Conservation (phyloP, 148 eudicot species). For the Nyssa sinensis region DNA sequence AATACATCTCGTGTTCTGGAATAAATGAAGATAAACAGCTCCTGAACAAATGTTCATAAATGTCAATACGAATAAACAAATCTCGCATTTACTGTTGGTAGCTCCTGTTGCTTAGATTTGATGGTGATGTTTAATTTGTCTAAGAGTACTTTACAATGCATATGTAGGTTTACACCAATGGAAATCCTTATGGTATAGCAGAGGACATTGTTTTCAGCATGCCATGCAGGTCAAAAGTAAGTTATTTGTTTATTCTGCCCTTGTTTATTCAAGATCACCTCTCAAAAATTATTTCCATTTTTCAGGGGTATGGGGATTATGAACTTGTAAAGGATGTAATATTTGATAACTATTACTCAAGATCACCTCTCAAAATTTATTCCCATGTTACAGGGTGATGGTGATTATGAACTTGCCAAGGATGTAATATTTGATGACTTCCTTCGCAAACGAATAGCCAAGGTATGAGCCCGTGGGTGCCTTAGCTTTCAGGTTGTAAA, state of each 20-base stretch:
- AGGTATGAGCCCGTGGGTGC: conserved; percentile 35
- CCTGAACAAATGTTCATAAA: too few species aligned
- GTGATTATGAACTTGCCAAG: conserved; percentile 91
- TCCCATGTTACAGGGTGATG: conserved; percentile 62
- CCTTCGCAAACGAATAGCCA: conserved; percentile 61
- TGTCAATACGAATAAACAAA: neutral
- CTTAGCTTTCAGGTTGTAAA: neutral
- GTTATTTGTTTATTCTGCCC: neutral
- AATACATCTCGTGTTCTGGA: neutral
- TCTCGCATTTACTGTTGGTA: neutral
- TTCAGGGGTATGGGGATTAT: conserved; percentile 94
- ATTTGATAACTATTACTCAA: conserved; percentile 51
- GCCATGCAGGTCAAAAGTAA: conserved; percentile 97
- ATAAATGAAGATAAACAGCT: neutral
- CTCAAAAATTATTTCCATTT: conserved; percentile 1
- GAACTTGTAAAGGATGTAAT: conserved; percentile 86
- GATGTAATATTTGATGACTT: conserved; percentile 78
- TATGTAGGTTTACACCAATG: conserved; percentile 76
- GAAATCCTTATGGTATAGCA: conserved; percentile 91
- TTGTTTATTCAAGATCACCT: neutral
- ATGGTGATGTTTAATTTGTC: neutral
- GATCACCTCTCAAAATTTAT: conserved; percentile 6
- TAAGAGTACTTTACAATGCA: neutral
- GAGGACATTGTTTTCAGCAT: conserved; percentile 96
- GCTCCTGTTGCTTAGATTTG: conserved; percentile 1